phyloP scores from a whole-genome alignment of 23 red algal species.

The Gracilariopsis chorda region DNA sequence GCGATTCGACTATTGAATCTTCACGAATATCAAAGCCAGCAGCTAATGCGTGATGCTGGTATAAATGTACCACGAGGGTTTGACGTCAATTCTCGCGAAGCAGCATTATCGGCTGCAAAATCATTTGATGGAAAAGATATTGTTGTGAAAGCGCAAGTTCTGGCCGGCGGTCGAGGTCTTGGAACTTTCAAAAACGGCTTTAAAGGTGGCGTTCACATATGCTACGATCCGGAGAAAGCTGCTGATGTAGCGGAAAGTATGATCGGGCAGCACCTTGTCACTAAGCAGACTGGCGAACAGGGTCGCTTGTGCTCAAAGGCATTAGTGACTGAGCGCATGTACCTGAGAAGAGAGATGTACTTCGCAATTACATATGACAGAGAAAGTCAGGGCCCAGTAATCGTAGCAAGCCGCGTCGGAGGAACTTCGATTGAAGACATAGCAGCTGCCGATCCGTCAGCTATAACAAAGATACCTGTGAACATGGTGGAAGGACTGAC shows the following conservation, averaged over 20 bases:
- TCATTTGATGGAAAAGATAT: conserved; percentile 49
- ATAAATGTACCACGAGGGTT: conserved; percentile 80
- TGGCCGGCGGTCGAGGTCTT: conserved; percentile 94
- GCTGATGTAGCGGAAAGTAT: conserved; percentile 86
- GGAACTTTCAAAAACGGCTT: conserved; percentile 91
- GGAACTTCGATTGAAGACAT: conserved; percentile 99
- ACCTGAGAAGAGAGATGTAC: conserved; percentile 94
- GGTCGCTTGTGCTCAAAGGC: conserved; percentile 80
- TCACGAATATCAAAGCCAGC: conserved; percentile 97
- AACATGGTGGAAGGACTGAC: conserved; percentile 63
- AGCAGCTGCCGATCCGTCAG: conserved; percentile 77
- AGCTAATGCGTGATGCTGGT: conserved; percentile 70
- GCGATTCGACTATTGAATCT: conserved; percentile 71
- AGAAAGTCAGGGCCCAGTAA: conserved; percentile 86
- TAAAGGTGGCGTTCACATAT: conserved; percentile 93
- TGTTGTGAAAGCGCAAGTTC: conserved; percentile 96
- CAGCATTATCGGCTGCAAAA: conserved; percentile 57
- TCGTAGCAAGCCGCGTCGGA: conserved; percentile 71
- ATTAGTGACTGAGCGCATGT: conserved; percentile 81
- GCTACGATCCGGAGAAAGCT: conserved; percentile 63
- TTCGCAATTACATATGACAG: conserved; percentile 95
- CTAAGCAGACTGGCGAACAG: conserved; percentile 93
- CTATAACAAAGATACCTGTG: conserved; percentile 81
- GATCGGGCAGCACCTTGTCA: conserved; percentile 89
- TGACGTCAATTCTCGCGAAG: conserved; percentile 65